Percentiles rank a stretch among this genome's conserved stretches.
These are phyloP conservation scores for Penicillium desertorum DNA, from an alignment of 495 filamentous ascomycete genomes.

Conservation along the genomic window DNA sequence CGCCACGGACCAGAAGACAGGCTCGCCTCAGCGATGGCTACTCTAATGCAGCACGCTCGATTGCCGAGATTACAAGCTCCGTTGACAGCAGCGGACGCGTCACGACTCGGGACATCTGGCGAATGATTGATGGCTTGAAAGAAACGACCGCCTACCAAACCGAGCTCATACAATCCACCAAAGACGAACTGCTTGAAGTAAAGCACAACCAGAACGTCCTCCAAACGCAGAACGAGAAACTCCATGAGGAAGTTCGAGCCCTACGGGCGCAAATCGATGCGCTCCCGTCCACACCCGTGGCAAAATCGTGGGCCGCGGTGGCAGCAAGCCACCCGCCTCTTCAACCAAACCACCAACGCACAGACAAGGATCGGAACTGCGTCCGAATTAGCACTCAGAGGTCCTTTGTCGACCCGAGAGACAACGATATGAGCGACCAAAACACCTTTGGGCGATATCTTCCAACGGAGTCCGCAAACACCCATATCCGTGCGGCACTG, in stretches of 20 bases:
- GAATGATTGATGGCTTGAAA: constrained; percentile 19
- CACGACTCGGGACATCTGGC: constrained; percentile 22
- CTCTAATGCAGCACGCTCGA: no score
- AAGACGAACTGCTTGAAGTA: constrained; percentile 20
- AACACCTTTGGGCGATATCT: constrained; percentile 26
- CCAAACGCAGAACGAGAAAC: constrained; percentile 19
- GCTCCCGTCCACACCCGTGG: constrained; percentile 1
- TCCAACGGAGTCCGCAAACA: constrained; percentile 17
- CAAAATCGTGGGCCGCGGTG: background rate
- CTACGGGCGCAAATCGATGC: constrained; percentile 13
- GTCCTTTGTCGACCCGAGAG: constrained; percentile 22
- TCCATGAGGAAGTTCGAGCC: constrained; percentile 20
- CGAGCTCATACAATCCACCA: constrained; percentile 13
- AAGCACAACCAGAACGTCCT: constrained; percentile 24
- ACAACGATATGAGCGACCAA: constrained; percentile 15
- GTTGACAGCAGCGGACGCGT: constrained; percentile 12
- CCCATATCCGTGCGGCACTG: constrained; percentile 19
- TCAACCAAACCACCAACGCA: no score
- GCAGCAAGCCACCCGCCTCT: no score
- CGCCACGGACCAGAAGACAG: constrained; percentile 6
- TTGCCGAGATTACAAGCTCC: no score
- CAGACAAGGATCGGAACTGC: background rate
- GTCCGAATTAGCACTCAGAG: constrained; percentile 13
- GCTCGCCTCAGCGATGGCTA: no score
- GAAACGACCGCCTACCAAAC: constrained; percentile 19